Evolutionary conservation across 208 protist genomes (phyloP).

Genomic region (Crithidia sp.): DNA sequence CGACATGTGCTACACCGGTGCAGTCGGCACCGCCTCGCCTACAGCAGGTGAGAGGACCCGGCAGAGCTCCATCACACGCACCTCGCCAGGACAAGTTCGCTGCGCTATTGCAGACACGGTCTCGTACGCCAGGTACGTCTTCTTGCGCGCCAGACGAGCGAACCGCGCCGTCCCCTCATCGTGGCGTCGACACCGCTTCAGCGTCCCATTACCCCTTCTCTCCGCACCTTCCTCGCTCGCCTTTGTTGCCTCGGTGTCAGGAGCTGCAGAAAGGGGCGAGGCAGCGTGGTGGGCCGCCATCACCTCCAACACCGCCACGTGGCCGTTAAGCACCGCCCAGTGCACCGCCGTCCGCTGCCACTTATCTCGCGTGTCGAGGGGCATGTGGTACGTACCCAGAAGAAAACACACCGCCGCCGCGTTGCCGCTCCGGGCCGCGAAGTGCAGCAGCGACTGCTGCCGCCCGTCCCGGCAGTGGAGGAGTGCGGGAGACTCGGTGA

Average conservation of each 20-base stretch:
- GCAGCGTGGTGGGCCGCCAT: conserved; percentile 25
- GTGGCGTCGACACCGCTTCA: conserved; percentile 4
- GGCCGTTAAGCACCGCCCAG: conserved; percentile 63
- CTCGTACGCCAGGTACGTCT: conserved; percentile 58
- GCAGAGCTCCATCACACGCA: conserved; percentile 27
- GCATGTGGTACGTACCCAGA: conserved; percentile 30
- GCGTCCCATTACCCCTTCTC: not conserved
- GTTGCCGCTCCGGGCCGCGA: conserved; percentile 50
- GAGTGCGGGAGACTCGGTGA: conserved; percentile 2
- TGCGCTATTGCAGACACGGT: conserved; percentile 39
- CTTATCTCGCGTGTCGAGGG: conserved; percentile 49
- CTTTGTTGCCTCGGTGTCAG: not conserved
- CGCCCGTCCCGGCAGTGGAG: conserved; percentile 49
- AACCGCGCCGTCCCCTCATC: conserved; percentile 27
- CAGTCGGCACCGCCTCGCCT: conserved; percentile 14
- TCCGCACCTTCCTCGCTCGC: not conserved
- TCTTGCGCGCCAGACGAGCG: conserved; percentile 43
- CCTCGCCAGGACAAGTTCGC: conserved; percentile 25
- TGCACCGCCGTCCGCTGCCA: conserved; percentile 74
- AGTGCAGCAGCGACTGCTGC: conserved; percentile 71
- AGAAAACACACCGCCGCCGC: conserved; percentile 34
- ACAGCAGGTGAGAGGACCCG: conserved; percentile 28
- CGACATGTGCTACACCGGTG: not conserved
- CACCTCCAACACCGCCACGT: conserved; percentile 36
- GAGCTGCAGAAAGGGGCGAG: not conserved